Evolutionary conservation across 2,329 filamentous ascomycete genomes (phyloP).

Genomic region (Scytalidium sp.): DNA sequence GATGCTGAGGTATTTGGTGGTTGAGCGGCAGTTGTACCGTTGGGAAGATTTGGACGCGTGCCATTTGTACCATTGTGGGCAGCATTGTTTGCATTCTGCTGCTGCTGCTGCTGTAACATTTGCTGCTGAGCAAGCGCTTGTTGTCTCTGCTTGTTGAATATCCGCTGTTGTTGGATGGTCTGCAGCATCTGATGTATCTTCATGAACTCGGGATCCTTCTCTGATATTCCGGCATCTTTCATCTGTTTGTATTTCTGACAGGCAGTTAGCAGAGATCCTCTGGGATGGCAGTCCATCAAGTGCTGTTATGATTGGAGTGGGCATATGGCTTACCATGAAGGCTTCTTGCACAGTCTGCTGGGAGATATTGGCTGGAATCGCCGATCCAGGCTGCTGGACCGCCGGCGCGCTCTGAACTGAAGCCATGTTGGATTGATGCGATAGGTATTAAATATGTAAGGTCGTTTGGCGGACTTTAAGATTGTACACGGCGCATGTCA

Average conservation of each 20-base stretch:
- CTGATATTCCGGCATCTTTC: constrained; percentile 78
- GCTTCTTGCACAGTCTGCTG: constrained; percentile 77
- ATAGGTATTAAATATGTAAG: constrained; percentile 8
- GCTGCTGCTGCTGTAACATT: constrained; percentile 40
- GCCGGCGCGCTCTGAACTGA: constrained; percentile 72
- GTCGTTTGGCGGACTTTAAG: constrained; percentile 14
- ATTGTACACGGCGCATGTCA: constrained; percentile 27
- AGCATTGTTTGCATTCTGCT: constrained; percentile 53
- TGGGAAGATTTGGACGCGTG: constrained; percentile 27
- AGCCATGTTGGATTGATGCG: constrained; percentile 58
- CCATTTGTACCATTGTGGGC: constrained; percentile 56
- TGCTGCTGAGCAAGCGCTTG: constrained; percentile 55
- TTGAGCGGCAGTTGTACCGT: constrained; percentile 13
- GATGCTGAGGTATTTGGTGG: constrained; percentile 17
- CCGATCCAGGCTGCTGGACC: constrained; percentile 62
- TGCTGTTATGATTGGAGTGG: constrained; percentile 5
- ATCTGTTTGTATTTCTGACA: constrained; percentile 81
- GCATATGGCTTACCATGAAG: constrained; percentile 53
- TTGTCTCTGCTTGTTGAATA: constrained; percentile 35
- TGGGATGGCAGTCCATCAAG: constrained; percentile 4
- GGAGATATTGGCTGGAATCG: constrained; percentile 63
- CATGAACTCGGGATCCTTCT: constrained; percentile 82
- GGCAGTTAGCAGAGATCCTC: constrained; percentile 24
- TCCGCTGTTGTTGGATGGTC: constrained; percentile 63
- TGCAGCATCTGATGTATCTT: constrained; percentile 75